Evolutionary conservation across 306 rosid genomes (phyloP), one percentile per base, ranked within the genome.

Genomic region (Corylus avellana): DNA sequence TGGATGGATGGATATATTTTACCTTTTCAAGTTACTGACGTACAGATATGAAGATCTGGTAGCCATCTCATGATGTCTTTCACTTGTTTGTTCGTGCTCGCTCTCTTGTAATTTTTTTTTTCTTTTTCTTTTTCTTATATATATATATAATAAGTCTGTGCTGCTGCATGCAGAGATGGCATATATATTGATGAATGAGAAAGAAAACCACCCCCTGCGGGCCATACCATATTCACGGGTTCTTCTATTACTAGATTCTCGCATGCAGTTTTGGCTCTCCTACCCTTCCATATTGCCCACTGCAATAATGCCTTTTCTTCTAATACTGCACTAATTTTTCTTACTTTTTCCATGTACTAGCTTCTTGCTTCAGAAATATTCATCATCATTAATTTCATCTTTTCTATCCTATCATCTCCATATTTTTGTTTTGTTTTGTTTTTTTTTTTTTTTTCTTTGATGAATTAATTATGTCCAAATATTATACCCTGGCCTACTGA

Each of bases 141-240:
- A 32, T 32, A 32, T 32, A 32, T 1, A 32, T 32, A 32, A 32
- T 32, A 32, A 32, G 71, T 78, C 81, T 84, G 75, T 77, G 80
- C 73, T 88, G 87, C 35, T 32, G 35, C 76, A 88, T 80, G 90
- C 86, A 88, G 73, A 86, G 70, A 75, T 68, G 8, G 70, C 70
- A 75, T 68, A 72, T 12, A 75, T 68, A 72, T 12, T 77, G 68
- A 87, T 78, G 83, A 83, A 89, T 63, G 84, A 70, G 84, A 78
- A 85, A 81, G 83, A 90, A 84, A 76, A 90, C 82, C 80, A 68
- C 63, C 56, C 72, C 83, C 82, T 78, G 95, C 86, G 95, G 95
- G 95, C 92, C 97, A 89, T 77, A 49, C 88, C 85, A 80, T 63
- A 58, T 79, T 92, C 95, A 92, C 95, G 97, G 97, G 97, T 86